These are phyloP conservation scores for Xerocomus brunneocitrinus DNA, from an alignment of 768 basidiomycete genomes.

Conservation along the genomic window DNA sequence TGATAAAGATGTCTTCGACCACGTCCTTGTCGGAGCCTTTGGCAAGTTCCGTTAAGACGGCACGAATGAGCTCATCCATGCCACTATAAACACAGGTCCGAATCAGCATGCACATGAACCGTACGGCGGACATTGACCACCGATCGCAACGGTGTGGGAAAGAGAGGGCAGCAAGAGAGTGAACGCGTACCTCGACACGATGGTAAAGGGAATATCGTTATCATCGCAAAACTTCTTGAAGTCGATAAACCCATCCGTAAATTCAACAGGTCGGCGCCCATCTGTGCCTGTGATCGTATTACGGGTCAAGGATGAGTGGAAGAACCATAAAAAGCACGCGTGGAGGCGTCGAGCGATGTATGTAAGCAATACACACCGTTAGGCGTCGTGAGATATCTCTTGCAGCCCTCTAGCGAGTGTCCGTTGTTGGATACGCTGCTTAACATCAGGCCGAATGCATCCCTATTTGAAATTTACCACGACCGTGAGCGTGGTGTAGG, in stretches of 20 bases:
- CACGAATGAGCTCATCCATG: conserved; percentile 91
- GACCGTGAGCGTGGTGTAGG: conserved; percentile 12
- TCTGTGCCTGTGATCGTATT: conserved; percentile 6
- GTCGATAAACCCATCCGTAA: conserved; percentile 64
- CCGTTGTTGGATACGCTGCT: conserved; percentile 70
- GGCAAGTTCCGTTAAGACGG: conserved; percentile 73
- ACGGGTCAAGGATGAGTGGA: background rate
- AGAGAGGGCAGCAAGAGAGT: background rate
- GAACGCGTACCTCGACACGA: conserved; percentile 75
- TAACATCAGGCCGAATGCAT: conserved; percentile 86
- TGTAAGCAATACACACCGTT: conserved; percentile 33
- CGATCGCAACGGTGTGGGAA: conserved; percentile 10
- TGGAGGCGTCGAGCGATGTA: background rate
- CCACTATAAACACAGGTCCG: conserved; percentile 46
- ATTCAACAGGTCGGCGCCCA: conserved; percentile 9
- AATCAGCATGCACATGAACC: conserved; percentile 3
- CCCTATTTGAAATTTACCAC: conserved; percentile 43
- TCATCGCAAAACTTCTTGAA: conserved; percentile 84
- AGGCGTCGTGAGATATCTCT: conserved; percentile 65
- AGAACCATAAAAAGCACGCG: background rate
- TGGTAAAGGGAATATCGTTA: conserved; percentile 80
- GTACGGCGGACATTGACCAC: background rate
- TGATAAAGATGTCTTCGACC: conserved; percentile 77
- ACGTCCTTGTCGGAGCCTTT: conserved; percentile 50
- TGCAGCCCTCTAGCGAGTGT: conserved; percentile 83